phyloP scores from a whole-genome alignment of 352 stramenopile species.

The Aphanomyces stellatus region DNA sequence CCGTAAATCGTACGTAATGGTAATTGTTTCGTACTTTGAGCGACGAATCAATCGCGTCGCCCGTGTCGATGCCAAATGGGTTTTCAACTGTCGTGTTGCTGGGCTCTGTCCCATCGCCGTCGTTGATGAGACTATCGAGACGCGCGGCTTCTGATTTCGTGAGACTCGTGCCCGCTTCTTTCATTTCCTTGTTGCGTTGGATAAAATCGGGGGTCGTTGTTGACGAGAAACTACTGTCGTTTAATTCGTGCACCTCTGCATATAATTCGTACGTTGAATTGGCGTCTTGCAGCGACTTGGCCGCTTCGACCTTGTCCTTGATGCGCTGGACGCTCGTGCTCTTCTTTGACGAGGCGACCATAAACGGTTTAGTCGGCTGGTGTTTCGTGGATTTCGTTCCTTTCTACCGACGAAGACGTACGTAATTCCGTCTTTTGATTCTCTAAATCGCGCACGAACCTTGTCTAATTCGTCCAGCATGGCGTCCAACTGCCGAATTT shows the following conservation, averaged over 20 bases:
- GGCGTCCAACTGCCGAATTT: conserved; percentile 1
- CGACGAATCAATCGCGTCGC: background rate
- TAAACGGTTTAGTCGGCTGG: conserved; percentile 1
- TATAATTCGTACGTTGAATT: too few relatives aligned
- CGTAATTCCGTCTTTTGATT: too few relatives aligned
- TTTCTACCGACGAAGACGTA: too few relatives aligned
- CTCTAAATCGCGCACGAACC: too few relatives aligned
- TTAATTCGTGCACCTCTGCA: too few relatives aligned
- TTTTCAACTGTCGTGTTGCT: background rate
- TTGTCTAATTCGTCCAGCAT: conserved; percentile 4
- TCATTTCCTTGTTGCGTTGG: conserved; percentile 7
- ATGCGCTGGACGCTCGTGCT: conserved; percentile 9
- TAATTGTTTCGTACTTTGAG: background rate
- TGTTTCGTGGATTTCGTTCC: background rate
- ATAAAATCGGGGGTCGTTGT: conserved; percentile 8
- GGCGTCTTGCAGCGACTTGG: background rate
- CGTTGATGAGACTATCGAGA: background rate
- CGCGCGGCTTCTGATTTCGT: conserved; percentile 1
- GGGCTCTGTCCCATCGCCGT: background rate
- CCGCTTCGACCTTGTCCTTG: conserved; percentile 18
- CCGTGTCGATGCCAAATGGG: background rate
- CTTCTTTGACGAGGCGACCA: background rate
- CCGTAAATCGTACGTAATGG: background rate
- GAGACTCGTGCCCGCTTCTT: conserved; percentile 1
- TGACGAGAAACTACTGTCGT: too few relatives aligned